phyloP scores from a whole-genome alignment of 1,139 yeast species.

The Saccharomyces hybrid region DNA sequence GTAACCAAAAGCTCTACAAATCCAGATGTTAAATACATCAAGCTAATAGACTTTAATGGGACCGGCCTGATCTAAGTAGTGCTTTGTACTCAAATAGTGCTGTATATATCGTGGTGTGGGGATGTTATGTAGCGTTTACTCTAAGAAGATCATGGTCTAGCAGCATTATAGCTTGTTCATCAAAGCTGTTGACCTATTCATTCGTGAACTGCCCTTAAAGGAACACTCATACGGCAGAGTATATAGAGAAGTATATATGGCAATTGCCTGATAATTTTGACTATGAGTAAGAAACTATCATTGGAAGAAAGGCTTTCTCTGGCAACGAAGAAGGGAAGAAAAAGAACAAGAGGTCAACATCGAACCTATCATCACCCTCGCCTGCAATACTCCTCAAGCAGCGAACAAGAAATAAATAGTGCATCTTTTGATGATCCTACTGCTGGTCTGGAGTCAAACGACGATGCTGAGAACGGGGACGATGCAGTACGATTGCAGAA shows the following conservation, averaged over 20 bases:
- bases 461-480: not conserved
- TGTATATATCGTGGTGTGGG: not conserved
- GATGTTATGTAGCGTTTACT: not conserved
- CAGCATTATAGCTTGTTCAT: not conserved
- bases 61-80: not conserved
- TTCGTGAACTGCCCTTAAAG: not conserved
- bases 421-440: not conserved
- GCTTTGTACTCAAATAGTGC: not conserved
- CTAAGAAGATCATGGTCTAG: not conserved
- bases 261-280: not conserved
- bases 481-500: not conserved
- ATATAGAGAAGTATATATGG: not conserved
- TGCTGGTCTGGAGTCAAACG: not conserved
- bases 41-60: conserved; percentile 4
- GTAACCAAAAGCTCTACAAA: not conserved
- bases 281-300: conserved; percentile 40
- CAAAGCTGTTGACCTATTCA: not conserved
- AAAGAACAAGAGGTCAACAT: conserved; percentile 21
- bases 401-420: not conserved
- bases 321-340: conserved; percentile 51
- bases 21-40: not conserved
- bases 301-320: conserved; percentile 74
- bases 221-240: not conserved
- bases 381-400: conserved; percentile 7
- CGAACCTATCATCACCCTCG: not conserved